Evolutionary conservation across 352 stramenopile genomes (phyloP).

Genomic region (Saprolegnia diclina): DNA sequence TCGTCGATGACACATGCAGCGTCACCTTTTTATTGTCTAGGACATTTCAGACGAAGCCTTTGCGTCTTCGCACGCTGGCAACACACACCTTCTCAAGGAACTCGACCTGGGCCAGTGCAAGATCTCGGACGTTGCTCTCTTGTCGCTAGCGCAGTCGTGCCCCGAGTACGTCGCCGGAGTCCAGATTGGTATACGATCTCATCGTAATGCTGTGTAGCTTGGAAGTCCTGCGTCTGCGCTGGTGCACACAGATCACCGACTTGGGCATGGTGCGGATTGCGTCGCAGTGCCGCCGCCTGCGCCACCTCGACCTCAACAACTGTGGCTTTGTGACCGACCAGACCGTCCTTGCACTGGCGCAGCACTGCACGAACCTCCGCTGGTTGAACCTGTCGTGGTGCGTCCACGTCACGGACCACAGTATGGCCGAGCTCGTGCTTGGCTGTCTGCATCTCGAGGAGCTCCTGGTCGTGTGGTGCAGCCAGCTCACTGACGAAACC

Average conservation of each 20-base stretch:
- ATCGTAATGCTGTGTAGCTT: constrained; percentile 29
- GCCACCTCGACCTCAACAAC: constrained; percentile 65
- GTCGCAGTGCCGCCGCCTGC: constrained; percentile 46
- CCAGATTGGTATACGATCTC: not conserved
- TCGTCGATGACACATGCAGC: not conserved
- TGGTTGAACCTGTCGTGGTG: constrained; percentile 78
- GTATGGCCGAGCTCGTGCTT: constrained; percentile 57
- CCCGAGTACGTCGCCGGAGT: constrained; percentile 23
- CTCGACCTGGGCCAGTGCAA: constrained; percentile 71
- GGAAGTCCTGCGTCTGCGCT: constrained; percentile 65
- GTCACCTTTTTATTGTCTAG: not conserved
- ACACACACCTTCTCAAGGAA: constrained; percentile 35
- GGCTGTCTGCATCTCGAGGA: constrained; percentile 56
- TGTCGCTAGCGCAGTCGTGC: constrained; percentile 57
- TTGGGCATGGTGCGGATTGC: constrained; percentile 59
- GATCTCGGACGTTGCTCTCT: constrained; percentile 63
- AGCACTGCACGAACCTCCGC: constrained; percentile 46
- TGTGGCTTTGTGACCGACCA: constrained; percentile 75
- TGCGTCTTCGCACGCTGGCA: not conserved
- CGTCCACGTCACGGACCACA: constrained; percentile 86
- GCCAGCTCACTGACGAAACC: constrained; percentile 66
- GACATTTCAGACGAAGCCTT: constrained; percentile 25
- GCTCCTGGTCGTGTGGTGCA: constrained; percentile 75
- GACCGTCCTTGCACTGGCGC: constrained; percentile 39
- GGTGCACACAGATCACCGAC: constrained; percentile 75